These are phyloP conservation scores for Chlorella variabilis DNA, from an alignment of 163 green algal species.

Conservation along the genomic window DNA sequence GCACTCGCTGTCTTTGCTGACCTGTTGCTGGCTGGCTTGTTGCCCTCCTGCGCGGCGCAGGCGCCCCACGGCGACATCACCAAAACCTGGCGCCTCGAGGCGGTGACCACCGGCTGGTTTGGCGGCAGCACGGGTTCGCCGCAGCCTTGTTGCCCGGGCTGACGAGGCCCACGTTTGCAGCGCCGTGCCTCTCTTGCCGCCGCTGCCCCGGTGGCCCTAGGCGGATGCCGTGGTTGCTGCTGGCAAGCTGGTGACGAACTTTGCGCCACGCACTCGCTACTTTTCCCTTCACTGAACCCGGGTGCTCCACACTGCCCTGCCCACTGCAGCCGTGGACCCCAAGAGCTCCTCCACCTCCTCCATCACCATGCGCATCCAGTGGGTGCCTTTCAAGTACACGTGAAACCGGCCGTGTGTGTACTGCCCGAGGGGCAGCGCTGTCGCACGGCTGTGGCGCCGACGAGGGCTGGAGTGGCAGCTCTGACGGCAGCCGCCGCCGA, in stretches of 20 bases:
- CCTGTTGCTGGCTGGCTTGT: neutral
- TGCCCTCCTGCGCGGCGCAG: neutral
- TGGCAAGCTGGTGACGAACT: neutral
- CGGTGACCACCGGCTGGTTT: conserved; percentile 42
- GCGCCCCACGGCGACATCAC: conserved; percentile 39
- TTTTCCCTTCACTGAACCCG: too few relatives aligned
- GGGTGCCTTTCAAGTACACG: conserved; percentile 57
- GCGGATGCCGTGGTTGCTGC: neutral
- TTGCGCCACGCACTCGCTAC: too few relatives aligned
- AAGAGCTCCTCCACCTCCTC: too few relatives aligned
- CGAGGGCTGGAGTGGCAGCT: too few relatives aligned
- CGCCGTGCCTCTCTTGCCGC: neutral
- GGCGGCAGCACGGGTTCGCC: neutral
- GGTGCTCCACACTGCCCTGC: too few relatives aligned
- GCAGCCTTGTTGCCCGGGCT: neutral
- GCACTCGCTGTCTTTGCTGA: neutral
- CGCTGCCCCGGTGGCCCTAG: neutral
- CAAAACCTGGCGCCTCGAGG: conserved; percentile 43
- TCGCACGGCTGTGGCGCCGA: too few relatives aligned
- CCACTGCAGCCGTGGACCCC: neutral
- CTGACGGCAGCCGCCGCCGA: too few relatives aligned
- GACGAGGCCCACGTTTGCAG: neutral
- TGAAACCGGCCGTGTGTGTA: neutral
- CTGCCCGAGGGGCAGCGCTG: too few relatives aligned
- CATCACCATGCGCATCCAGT: conserved; percentile 65